These are phyloP conservation scores for Rhizopogon salebrosus DNA, from an alignment of 768 basidiomycete genomes.

Conservation along the genomic window DNA sequence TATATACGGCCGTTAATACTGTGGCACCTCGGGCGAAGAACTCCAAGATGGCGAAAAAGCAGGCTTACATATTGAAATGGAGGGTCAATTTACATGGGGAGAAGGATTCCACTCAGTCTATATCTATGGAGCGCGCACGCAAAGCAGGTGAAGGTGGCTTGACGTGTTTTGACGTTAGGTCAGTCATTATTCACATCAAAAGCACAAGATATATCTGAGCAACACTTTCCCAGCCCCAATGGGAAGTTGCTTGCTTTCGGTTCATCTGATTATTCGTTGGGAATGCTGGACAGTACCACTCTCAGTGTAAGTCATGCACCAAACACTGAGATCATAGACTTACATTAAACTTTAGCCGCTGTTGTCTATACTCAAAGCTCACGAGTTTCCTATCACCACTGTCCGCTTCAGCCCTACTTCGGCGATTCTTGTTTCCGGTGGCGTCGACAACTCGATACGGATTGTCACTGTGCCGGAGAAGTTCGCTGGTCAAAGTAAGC, in stretches of 20 bases:
- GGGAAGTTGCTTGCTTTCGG: constrained; percentile 84
- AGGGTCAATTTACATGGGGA: constrained; percentile 54
- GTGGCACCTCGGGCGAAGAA: constrained; percentile 51
- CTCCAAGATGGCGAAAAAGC: constrained; percentile 49
- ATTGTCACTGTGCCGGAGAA: constrained; percentile 67
- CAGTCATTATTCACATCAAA: constrained; percentile 14
- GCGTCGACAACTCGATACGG: constrained; percentile 85
- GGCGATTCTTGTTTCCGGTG: constrained; percentile 79
- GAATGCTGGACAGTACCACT: constrained; percentile 75
- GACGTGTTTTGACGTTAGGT: constrained; percentile 91
- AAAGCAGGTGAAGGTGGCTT: constrained; percentile 77
- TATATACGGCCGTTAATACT: constrained; percentile 74
- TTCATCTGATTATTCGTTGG: constrained; percentile 80
- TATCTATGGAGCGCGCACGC: constrained; percentile 43
- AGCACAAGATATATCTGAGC: not conserved
- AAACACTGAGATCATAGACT: not conserved
- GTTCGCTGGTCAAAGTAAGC: constrained; percentile 50
- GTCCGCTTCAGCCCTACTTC: constrained; percentile 83
- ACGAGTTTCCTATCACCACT: constrained; percentile 91
- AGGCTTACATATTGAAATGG: constrained; percentile 71
- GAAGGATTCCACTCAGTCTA: constrained; percentile 63
- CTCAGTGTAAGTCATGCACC: constrained; percentile 54
- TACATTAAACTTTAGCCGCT: constrained; percentile 55
- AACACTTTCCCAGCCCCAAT: constrained; percentile 50
- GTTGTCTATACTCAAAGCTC: constrained; percentile 84